A percentile compares a stretch with the other conserved stretches of the same genome.
phyloP scores from a whole-genome alignment of 106 monocot genomes.

The Dendrobium catenatum region DNA sequence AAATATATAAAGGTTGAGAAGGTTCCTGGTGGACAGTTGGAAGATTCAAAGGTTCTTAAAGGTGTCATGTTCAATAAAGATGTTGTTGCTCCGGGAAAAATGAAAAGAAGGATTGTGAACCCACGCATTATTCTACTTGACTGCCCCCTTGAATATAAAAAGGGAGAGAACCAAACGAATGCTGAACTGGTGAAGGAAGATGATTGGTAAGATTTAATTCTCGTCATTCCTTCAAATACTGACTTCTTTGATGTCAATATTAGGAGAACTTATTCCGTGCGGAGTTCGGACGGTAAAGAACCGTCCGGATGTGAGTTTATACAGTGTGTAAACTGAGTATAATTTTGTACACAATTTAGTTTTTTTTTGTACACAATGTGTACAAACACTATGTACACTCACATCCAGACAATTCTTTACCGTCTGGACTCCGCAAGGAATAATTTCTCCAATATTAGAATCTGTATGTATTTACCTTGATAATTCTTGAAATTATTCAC shows the following conservation, averaged over 20 bases:
- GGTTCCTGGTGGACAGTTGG: conserved; percentile 94
- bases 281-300: too few relatives aligned
- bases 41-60: conserved; percentile 88
- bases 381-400: too few relatives aligned
- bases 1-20: conserved; percentile 97
- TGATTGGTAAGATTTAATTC: conserved; percentile 66
- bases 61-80: conserved; percentile 98
- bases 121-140: conserved; percentile 94
- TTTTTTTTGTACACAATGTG: too few relatives aligned
- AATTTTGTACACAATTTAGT: too few relatives aligned
- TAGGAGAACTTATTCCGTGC: too few relatives aligned
- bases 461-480: neutral
- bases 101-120: conserved; percentile 86
- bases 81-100: conserved; percentile 96
- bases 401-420: too few relatives aligned
- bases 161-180: conserved; percentile 99
- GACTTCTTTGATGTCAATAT: neutral
- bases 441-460: neutral
- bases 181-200: conserved; percentile 93
- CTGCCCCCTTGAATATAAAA: conserved; percentile 95
- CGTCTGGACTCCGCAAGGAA: too few relatives aligned
- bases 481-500: neutral
- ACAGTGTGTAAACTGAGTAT: too few relatives aligned
- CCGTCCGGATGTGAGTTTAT: too few relatives aligned
- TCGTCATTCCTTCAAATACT: neutral